Conservation (phyloP, 164 flowering plant genomes). For the Kalanchoe fedtschenkoi region DNA sequence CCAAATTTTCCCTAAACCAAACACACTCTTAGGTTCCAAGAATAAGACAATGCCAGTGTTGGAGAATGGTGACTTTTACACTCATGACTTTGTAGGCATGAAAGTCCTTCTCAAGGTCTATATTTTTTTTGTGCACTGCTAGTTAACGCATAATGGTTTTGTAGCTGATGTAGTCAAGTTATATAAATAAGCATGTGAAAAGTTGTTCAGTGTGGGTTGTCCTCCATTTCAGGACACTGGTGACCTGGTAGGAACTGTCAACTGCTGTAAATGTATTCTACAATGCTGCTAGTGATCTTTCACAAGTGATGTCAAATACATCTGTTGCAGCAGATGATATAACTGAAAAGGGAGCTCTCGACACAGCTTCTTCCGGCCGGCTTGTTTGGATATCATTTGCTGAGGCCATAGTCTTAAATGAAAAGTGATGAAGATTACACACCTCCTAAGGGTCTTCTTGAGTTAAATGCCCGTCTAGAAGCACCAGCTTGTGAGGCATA, state of each 20-base stretch:
- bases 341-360: constrained; percentile 25
- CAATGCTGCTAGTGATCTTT: constrained; percentile 66
- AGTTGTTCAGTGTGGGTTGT: background rate
- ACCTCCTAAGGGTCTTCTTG: constrained; percentile 89
- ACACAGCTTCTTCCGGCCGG: constrained; percentile 28
- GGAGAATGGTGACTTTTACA: constrained; percentile 79
- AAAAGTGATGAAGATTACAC: constrained; percentile 73
- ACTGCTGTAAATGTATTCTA: constrained; percentile 49
- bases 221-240: constrained; percentile 56
- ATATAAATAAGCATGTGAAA: background rate
- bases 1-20: no score
- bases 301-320: constrained; percentile 53
- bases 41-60: constrained; percentile 64
- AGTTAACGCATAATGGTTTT: no score
- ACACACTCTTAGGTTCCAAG: no score
- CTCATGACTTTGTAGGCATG: constrained; percentile 91
- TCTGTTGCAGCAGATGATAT: constrained; percentile 17
- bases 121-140: no score
- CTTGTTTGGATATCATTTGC: constrained; percentile 86
- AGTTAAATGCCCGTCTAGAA: constrained; percentile 69
- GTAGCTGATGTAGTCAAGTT: no score
- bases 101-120: constrained; percentile 72
- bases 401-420: constrained; percentile 68
- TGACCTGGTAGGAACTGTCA: constrained; percentile 70
- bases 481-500: constrained; percentile 66